Conservation (phyloP, 192 early-diverging fungal species). For the Backusella westeae region DNA sequence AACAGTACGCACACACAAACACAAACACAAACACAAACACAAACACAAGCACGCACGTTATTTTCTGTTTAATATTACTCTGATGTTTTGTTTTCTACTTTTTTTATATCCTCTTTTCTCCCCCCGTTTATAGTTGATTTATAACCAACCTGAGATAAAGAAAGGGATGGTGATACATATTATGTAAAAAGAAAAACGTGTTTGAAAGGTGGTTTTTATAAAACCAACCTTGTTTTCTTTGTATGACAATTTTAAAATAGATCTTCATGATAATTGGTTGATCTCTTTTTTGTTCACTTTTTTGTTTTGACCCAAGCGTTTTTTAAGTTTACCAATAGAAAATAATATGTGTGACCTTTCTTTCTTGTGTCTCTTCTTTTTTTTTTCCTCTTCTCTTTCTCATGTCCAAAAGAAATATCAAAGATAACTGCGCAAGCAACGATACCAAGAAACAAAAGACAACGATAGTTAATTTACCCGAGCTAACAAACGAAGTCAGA, state of each 20-base stretch:
- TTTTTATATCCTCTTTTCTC: not conserved
- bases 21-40: not conserved
- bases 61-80: not conserved
- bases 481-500: not conserved
- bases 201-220: not conserved
- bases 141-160: not conserved
- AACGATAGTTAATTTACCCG: not conserved
- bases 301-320: conserved; percentile 6
- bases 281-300: not conserved
- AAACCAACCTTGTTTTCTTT: conserved; percentile 1
- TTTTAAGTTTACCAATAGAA: not conserved
- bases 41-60: not conserved
- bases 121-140: not conserved
- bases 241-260: conserved; percentile 3
- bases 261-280: not conserved
- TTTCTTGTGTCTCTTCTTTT: not conserved
- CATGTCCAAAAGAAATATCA: conserved; percentile 13
- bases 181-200: not conserved
- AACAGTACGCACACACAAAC: conserved; percentile 4
- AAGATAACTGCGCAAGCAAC: not conserved
- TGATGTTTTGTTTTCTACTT: not conserved
- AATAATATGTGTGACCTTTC: not conserved
- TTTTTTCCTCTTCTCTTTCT: not conserved
- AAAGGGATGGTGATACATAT: not conserved
- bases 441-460: not conserved